phyloP scores from a whole-genome alignment of 441 rosid species.

The Mallotus repandus region DNA sequence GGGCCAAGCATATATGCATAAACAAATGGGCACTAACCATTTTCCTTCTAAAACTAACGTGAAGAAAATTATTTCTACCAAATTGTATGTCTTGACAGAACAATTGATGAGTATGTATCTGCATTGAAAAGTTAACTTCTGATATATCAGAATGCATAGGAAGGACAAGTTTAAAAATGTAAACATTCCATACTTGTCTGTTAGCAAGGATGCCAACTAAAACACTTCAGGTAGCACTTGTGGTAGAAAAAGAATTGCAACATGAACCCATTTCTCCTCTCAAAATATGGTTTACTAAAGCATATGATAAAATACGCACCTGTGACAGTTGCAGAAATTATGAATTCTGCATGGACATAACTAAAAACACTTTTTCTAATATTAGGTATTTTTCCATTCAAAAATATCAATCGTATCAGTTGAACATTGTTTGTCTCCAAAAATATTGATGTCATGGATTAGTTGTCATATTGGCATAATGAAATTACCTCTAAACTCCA shows the following conservation, averaged over 20 bases:
- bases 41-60: not conserved
- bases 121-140: not conserved
- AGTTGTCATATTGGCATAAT: not conserved
- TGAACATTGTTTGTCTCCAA: not conserved
- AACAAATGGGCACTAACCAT: no score
- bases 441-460: not conserved
- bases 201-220: not conserved
- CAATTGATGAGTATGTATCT: not conserved
- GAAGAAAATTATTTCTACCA: not conserved
- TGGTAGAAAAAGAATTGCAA: not conserved
- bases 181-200: not conserved
- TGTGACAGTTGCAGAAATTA: not conserved
- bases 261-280: not conserved
- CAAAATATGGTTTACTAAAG: not conserved
- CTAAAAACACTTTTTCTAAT: not conserved
- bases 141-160: not conserved
- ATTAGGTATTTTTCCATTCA: not conserved
- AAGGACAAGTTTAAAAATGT: not conserved
- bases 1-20: constrained; percentile 4
- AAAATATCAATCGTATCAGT: not conserved
- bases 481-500: not conserved
- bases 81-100: not conserved
- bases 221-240: no score
- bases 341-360: not conserved
- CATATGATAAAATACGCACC: not conserved